Evolutionary conservation across 2,329 filamentous ascomycete species (phyloP).

Genomic region (Emydomyces testavorans): DNA sequence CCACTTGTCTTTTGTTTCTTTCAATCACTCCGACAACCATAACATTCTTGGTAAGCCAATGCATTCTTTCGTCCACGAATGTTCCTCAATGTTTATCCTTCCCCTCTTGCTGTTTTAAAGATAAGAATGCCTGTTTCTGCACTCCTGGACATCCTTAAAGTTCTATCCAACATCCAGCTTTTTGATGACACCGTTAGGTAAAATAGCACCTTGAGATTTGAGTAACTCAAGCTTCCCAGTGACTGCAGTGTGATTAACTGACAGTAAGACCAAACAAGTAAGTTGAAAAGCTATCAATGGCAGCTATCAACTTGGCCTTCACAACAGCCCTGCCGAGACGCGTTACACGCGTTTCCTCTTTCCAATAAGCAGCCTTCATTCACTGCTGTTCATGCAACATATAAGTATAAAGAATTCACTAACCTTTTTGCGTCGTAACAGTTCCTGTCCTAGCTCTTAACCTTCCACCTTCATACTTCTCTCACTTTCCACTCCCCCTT

Average conservation of each 20-base stretch:
- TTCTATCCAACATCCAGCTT: background rate
- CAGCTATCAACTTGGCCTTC: background rate
- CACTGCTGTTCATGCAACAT: background rate
- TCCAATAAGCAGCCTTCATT: background rate
- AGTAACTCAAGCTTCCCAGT: background rate
- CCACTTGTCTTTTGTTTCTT: background rate
- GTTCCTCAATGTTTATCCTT: background rate
- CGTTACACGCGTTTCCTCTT: background rate
- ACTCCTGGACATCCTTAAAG: too few species aligned
- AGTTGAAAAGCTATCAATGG: background rate
- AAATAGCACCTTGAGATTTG: background rate
- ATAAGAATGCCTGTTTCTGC: background rate
- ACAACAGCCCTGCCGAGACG: background rate
- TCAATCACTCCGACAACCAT: background rate
- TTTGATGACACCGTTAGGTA: background rate
- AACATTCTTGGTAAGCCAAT: background rate
- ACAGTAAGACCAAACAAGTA: background rate
- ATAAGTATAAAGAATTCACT: background rate
- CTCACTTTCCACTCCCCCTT: background rate
- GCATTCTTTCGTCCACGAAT: background rate
- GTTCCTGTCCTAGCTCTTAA: background rate
- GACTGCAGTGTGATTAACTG: background rate
- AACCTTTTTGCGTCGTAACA: background rate
- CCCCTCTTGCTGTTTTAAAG: background rate
- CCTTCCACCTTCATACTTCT: background rate